Evolutionary conservation across 2,329 filamentous ascomycete species (phyloP).

Genomic region (Paraconiothyrium brasiliense): DNA sequence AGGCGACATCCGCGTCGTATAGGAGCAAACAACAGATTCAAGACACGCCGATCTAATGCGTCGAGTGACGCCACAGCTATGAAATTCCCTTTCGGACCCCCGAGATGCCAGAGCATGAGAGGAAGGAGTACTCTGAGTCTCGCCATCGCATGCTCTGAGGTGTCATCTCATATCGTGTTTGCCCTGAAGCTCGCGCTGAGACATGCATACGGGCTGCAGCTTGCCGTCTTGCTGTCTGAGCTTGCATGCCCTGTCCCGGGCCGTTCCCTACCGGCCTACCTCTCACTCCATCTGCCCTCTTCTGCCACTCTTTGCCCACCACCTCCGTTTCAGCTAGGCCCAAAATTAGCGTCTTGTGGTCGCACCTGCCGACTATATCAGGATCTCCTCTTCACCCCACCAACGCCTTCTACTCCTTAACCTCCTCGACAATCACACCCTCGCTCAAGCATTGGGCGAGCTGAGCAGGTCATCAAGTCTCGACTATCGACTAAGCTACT

Average conservation of each 20-base stretch:
- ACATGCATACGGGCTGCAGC: slow-evolving; percentile 1
- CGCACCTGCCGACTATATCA: not conserved
- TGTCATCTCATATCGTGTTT: not conserved
- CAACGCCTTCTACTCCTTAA: not conserved
- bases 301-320: not conserved
- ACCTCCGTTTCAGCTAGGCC: not conserved
- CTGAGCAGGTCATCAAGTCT: not conserved
- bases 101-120: not conserved
- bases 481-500: not conserved
- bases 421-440: not conserved
- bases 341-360: not conserved
- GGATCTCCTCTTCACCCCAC: not conserved
- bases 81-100: not conserved
- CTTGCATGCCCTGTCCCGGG: not conserved
- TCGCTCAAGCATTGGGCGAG: not conserved
- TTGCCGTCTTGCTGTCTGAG: slow-evolving; percentile 7
- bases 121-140: not conserved
- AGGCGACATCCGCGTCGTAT: not conserved
- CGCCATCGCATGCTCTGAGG: not conserved
- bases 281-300: not conserved
- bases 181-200: not conserved
- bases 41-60: not conserved
- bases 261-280: not conserved
- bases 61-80: not conserved
- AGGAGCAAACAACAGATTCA: not conserved